Base-by-base conservation (phyloP, 257 asterid genomes). In the Solanum megistacrolobum region DNA sequence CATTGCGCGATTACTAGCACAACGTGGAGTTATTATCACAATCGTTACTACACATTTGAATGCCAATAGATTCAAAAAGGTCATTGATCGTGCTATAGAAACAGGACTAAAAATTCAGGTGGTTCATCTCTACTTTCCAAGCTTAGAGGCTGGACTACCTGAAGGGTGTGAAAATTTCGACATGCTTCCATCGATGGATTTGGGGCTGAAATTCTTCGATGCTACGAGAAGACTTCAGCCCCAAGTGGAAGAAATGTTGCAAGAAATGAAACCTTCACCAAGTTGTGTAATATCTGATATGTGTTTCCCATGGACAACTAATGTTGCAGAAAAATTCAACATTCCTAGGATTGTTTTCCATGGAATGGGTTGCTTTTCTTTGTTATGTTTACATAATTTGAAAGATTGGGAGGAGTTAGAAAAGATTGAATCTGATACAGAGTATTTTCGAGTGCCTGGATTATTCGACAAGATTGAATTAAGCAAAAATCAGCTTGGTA, bases 131-230 rank as follows among this genome's bases (percentile, higher is more conserved):
- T 52, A 55, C 31, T 89, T 89, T 86, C 91, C 91, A 21, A 76
- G 89, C 34, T 14, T 48, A 25, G 89, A 88, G 87, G 88, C 83
- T 7, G 92, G 90, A n/a, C 32, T 90, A 46, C 92, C 92, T 0
- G 88, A 88, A 72, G 92, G 92, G 1, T 90, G 86, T 16, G 92
- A 90, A 41, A 82, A 82, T 86, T 75, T 88, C 25, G 92, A 90
- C 75, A 58, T 84, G 83, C 90, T 90, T 18, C 87, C 92, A 21
- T 90, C 92, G 0, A 66, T 86, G 20, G 83, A 90, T 14, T 58
- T 86, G 39, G 87, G 75, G 18, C 6, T 52, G 52, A 73, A 90
- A 2, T 90, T 90, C 72, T 85, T 88, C 34, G 83, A 85, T 13
- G 91, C 91, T 2, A 58, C 68, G n/a, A 35, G 3, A 7, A 46